Evolutionary conservation across 306 rosid genomes (phyloP), one percentile per base, ranked within the genome.

Genomic region (Lablab purpureus): DNA sequence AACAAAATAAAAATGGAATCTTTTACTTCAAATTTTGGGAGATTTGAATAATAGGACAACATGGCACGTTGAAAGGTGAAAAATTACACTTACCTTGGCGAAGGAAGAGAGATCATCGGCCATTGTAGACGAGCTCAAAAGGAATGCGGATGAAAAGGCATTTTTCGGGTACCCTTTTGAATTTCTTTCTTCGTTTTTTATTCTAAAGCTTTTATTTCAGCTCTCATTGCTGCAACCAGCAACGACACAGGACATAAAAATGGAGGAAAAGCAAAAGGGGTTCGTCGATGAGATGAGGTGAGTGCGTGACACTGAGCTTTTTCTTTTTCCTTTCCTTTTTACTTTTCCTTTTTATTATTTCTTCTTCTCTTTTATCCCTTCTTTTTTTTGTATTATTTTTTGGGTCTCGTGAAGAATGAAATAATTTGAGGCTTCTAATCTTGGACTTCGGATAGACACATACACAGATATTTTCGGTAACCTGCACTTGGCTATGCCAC

Each of bases 61-160:
- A 49, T 71, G 75, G 40, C 56, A 46, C 40, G 32, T 22, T 52
- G 41, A 36, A 32, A 22, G 62, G 13, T 43, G 3, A 64, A 32
- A 77, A 40, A 70, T 5, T 6, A 69, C 6, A 37, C 85, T 54
- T 47, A 95, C 99, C 98, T 95, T 93, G 78, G 90, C 49, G 87
- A 86, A 91, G 90, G 87, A 89, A 82, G 84, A 81, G 43, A 76
- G 91, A 83, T 90, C 94, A 73, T 93, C 98, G 7, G 97, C 96
- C 99, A 95, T 95, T 83, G 91, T 88, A 74, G 75, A 60, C 75
- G 75, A 79, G 91, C 86, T 91, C 89, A 89, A 87, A 88, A 82
- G 76, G 82, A 73, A 92, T 79, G 77, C 51, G 23, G 74, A 72
- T 60, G 86, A 90, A 91, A 88, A 88, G 87, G 90, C 96, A 94